phyloP scores from a whole-genome alignment of 1,284 basidiomycete species.

The Entoloma clypeatum region DNA sequence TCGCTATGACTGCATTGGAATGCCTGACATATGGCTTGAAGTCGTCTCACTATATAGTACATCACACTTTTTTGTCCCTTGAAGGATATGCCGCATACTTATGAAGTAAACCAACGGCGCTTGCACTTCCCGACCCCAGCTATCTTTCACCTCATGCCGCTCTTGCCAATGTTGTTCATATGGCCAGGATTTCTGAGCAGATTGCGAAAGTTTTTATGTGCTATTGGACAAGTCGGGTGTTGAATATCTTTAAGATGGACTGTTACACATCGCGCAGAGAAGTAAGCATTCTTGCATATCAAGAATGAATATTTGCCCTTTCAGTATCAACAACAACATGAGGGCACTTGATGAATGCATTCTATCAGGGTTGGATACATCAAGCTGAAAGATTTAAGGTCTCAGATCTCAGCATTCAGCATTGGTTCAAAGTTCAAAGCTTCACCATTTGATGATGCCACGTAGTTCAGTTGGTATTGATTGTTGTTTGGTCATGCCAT shows the following conservation, averaged over 20 bases:
- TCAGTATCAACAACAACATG: too few species aligned
- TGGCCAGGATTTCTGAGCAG: constrained; percentile 20
- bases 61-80: constrained; percentile 2
- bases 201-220: constrained; percentile 8
- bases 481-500: too few species aligned
- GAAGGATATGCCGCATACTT: constrained; percentile 5
- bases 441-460: too few species aligned
- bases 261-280: background rate
- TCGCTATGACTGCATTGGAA: background rate
- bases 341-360: too few species aligned
- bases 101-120: constrained; percentile 1
- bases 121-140: constrained; percentile 17
- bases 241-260: constrained; percentile 10
- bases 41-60: background rate
- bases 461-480: too few species aligned
- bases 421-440: too few species aligned
- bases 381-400: too few species aligned
- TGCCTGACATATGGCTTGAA: background rate
- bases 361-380: too few species aligned
- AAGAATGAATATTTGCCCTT: too few species aligned
- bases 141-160: constrained; percentile 20
- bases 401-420: too few species aligned
- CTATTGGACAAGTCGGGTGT: constrained; percentile 7
- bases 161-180: constrained; percentile 18
- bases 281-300: too few species aligned